Conservation (phyloP, 2,329 filamentous ascomycete species). For the Exophiala sp. region DNA sequence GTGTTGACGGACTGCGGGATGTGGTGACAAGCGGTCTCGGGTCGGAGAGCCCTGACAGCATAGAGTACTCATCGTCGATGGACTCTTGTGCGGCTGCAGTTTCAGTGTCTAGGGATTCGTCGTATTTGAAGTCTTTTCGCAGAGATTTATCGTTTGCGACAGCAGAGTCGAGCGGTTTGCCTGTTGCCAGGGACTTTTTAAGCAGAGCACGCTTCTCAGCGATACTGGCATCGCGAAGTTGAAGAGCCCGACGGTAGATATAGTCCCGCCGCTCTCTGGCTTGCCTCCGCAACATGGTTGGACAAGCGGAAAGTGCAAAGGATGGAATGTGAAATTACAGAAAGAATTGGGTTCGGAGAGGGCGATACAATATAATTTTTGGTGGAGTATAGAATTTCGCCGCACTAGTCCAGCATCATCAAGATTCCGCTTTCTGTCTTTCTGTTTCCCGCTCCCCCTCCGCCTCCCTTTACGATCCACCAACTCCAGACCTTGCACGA, state of each 20-base stretch:
- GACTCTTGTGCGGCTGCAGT: slow-evolving; percentile 82
- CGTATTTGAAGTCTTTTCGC: slow-evolving; percentile 86
- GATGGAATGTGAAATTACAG: not conserved
- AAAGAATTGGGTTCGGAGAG: not conserved
- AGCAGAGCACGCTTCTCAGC: slow-evolving; percentile 86
- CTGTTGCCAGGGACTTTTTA: slow-evolving; percentile 79
- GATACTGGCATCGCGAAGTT: slow-evolving; percentile 86
- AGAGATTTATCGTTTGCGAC: slow-evolving; percentile 84
- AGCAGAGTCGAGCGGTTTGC: slow-evolving; percentile 75
- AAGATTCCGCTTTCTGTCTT: not conserved
- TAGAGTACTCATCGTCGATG: slow-evolving; percentile 86
- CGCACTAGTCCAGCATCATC: slow-evolving; percentile 5
- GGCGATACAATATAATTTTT: slow-evolving; percentile 3
- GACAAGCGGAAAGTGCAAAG: not conserved
- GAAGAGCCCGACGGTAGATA: slow-evolving; percentile 83
- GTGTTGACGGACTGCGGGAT: slow-evolving; percentile 78
- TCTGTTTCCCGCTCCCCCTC: not conserved
- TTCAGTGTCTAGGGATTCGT: slow-evolving; percentile 77
- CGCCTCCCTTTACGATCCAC: not conserved
- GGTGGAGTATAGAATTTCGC: slow-evolving; percentile 14
- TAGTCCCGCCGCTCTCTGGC: slow-evolving; percentile 79
- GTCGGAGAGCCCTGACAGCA: slow-evolving; percentile 86
- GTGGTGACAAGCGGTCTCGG: slow-evolving; percentile 88
- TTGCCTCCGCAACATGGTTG: slow-evolving; percentile 57
- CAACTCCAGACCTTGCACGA: not conserved